A percentile compares a stretch with the other conserved stretches of the same genome.
Evolutionary conservation across 345 rosid genomes (phyloP).

Genomic region (Garcia nutans): DNA sequence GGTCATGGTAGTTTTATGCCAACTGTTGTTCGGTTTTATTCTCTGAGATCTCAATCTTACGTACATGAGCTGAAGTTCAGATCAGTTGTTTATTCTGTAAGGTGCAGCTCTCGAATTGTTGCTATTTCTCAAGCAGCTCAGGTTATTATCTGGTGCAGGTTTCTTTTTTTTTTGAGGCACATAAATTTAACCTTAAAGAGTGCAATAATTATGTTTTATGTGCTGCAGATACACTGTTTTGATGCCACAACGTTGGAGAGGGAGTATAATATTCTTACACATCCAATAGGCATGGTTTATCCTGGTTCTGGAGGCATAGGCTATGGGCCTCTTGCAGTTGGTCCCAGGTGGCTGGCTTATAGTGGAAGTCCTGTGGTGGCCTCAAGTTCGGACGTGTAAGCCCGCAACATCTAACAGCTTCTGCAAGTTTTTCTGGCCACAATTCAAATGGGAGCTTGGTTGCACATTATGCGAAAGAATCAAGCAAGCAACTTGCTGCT

Average conservation of each 20-base stretch:
- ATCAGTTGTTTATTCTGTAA: slow-evolving; percentile 67
- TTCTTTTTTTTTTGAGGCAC: background rate
- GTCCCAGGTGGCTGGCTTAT: slow-evolving; percentile 94
- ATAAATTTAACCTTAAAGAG: background rate
- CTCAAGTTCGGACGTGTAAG: slow-evolving; percentile 50
- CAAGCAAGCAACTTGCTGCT: slow-evolving; percentile 87
- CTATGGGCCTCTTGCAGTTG: slow-evolving; percentile 93
- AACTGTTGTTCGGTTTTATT: slow-evolving; percentile 65
- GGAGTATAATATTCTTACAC: slow-evolving; percentile 64
- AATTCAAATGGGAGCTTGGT: slow-evolving; percentile 56
- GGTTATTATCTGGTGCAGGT: slow-evolving; percentile 40
- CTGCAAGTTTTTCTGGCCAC: slow-evolving; percentile 48
- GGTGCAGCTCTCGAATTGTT: slow-evolving; percentile 89
- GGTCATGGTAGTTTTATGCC: slow-evolving; percentile 45
- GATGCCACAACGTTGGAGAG: slow-evolving; percentile 57
- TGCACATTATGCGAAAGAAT: slow-evolving; percentile 79
- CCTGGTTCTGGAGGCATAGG: slow-evolving; percentile 66
- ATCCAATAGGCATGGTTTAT: slow-evolving; percentile 46
- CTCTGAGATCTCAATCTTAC: slow-evolving; percentile 73
- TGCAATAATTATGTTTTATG: slow-evolving; percentile 16
- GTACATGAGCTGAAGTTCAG: slow-evolving; percentile 72
- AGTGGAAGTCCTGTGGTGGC: slow-evolving; percentile 65
- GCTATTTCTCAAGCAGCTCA: slow-evolving; percentile 76
- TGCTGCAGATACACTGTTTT: slow-evolving; percentile 84
- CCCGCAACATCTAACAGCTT: slow-evolving; percentile 60